Evolutionary conservation across 768 basidiomycete species (phyloP), one percentile per base, ranked within the genome.

Genomic region (Fibroporia radiculosa): DNA sequence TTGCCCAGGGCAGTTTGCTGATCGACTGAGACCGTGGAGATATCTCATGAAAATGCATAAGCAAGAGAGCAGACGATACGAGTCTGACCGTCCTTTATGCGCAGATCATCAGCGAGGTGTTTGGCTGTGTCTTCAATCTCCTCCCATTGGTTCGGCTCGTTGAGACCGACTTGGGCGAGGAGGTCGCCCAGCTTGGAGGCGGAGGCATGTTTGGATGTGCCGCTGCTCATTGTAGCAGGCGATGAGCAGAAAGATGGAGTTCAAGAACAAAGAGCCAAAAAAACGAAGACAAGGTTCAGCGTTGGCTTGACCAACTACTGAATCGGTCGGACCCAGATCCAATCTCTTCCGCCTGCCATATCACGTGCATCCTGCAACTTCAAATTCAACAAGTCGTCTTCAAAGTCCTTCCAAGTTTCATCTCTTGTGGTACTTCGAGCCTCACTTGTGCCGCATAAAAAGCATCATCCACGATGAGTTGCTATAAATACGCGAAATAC

Each of bases 1-100:
- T 66, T 68, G 44, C 88, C 89, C 23, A 91, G 71, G 40, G 70
- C 58, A 10, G 83, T 76, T 61, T 85, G 87, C 50, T 79, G 74
- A 58, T 89, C 85, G 51, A 74, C 84, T 84, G 59, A 40, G 45
- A 41, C 16, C 24, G 13, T 43, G 49, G 42, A 52, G 50, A 45
- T 33, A 46, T 52, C 50, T 51, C 19, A 49, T 36, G 40, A 12
- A 23, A 20, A 22, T 12, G 24, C 8, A 16, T 18, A 26, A 48
- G 51, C 14, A 41, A 41, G 46, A 42, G 25, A 40, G 42, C 44
- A 47, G 46, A 39, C 47, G 44, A 47, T 42, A 23, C 32, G 34
- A 28, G 42, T 34, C 54, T 51, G 49, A 60, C 58, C 56, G 56
- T 80, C 74, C 59, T 70, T 75, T 42, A 72, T 62, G 34, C 84